These are phyloP conservation scores for Raddia distichophylla DNA, from an alignment of 176 grass and related monocot genomes.

Conservation along the genomic window DNA sequence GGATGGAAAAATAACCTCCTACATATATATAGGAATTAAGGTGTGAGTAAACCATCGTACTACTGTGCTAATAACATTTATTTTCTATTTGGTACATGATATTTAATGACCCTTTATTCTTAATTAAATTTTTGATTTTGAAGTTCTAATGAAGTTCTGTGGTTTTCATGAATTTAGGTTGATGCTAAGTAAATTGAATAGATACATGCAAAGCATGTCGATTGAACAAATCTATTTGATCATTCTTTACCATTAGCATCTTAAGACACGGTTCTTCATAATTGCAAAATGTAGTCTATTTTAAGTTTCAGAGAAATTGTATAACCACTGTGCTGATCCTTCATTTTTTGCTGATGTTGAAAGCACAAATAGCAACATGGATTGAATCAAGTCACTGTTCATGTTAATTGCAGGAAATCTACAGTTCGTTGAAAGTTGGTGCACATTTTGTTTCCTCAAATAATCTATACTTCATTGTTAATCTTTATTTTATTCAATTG, in stretches of 20 bases:
- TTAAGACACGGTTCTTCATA: slow-evolving; percentile 5
- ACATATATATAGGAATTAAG: too few species aligned
- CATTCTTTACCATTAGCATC: not conserved
- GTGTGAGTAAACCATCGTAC: too few species aligned
- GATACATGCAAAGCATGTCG: not conserved
- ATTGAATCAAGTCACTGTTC: slow-evolving; percentile 3
- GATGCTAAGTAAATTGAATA: not conserved
- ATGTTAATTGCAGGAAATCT: not conserved
- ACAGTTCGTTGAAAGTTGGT: not conserved
- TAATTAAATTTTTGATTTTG: too few species aligned
- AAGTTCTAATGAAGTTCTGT: too few species aligned
- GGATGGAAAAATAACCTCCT: too few species aligned
- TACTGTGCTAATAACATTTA: too few species aligned
- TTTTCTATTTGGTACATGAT: too few species aligned
- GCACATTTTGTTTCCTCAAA: not conserved
- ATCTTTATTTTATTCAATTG: not conserved
- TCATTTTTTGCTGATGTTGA: slow-evolving; percentile 1
- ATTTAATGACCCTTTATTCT: too few species aligned
- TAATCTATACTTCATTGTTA: not conserved
- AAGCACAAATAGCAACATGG: slow-evolving; percentile 10
- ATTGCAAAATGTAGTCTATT: not conserved
- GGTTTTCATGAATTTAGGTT: not conserved
- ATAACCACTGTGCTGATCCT: not conserved
- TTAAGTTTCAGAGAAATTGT: slow-evolving; percentile 2
- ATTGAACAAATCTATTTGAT: not conserved